Evolutionary conservation across 1,139 yeast genomes (phyloP), one percentile per base, ranked within the genome.

Genomic region (Hanseniaspora uvarum): DNA sequence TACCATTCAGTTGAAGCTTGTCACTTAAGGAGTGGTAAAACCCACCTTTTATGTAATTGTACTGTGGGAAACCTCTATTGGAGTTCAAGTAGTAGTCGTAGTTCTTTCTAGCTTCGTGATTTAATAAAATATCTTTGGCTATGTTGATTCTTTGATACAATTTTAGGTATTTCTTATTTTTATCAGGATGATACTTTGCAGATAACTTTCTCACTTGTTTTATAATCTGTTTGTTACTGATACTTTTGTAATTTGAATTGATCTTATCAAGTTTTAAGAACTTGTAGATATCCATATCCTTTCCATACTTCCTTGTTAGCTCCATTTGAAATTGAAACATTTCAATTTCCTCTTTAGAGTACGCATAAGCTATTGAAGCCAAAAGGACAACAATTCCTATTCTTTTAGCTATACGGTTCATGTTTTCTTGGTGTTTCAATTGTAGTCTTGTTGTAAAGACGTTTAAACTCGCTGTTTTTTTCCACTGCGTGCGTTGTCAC

Each of bases 1-100:
- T 83, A 10, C 53, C 53, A 28, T 50, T 50, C 37, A 66, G 55
- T 85, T 48, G 53, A 11, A 33, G 47, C 16, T 33, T 50, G 12
- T 45, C 51, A 6, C 39, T 39, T 14, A 54, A 28, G 5, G 56
- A 50, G 18, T 53, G 52, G 47, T 62, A 63, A 34, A 64, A 67
- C 3, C 69, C 69, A 41, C 75, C 72, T 8, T 86, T 87, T 54
- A 78, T 74, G 66, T 78, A 82, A 56, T 77, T 80, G 79, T 86
- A 86, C 56, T 75, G 75, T 5, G 98, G 99, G 68, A 92, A 92
- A 3, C 98, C 99, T 60, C 81, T 78, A 39, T 77, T 73, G 12
- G 46, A 33, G 8, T 53, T 53, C 56, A 85, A 72, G 68, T 86
- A 92, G 67, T 81, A 89, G 66, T 92, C 97, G 66, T 92, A 92